Evolutionary conservation across 2,329 filamentous ascomycete species (phyloP).

Genomic region (Penicillium sp.): DNA sequence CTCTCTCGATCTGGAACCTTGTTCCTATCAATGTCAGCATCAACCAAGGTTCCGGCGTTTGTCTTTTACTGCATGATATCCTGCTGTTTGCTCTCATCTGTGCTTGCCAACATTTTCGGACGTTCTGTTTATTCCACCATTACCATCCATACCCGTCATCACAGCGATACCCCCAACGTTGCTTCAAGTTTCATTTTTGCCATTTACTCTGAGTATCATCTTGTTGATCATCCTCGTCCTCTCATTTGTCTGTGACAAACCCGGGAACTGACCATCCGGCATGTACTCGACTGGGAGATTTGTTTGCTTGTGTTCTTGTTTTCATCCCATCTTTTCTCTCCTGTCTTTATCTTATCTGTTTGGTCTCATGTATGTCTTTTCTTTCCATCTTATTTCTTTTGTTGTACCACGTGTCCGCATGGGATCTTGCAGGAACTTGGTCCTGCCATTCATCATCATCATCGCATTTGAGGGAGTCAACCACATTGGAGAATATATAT

Average conservation of each 20-base stretch:
- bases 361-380: not conserved
- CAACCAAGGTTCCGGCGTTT: slow-evolving; percentile 7
- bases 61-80: slow-evolving; percentile 11
- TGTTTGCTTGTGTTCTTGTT: not conserved
- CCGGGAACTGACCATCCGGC: not conserved
- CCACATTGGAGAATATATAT: slow-evolving; percentile 11
- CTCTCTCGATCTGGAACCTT: not conserved
- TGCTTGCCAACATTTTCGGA: slow-evolving; percentile 10
- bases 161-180: slow-evolving; percentile 20
- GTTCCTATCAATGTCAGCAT: slow-evolving; percentile 4
- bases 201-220: slow-evolving; percentile 4
- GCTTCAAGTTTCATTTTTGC: slow-evolving; percentile 5
- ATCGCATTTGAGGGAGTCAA: slow-evolving; percentile 22
- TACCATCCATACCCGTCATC: slow-evolving; percentile 16
- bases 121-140: slow-evolving; percentile 12
- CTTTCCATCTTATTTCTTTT: slow-evolving; percentile 8
- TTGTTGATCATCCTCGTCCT: not conserved
- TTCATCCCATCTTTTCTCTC: not conserved
- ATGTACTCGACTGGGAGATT: slow-evolving; percentile 2
- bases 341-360: not conserved
- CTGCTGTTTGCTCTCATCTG: slow-evolving; percentile 13
- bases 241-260: not conserved
- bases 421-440: not conserved
- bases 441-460: slow-evolving; percentile 7
- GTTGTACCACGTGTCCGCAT: slow-evolving; percentile 6